A percentile compares a stretch with the other conserved stretches of the same genome.
These are phyloP conservation scores for Verticillium klebahnii DNA, from an alignment of 2,329 filamentous ascomycete genomes.

Conservation along the genomic window DNA sequence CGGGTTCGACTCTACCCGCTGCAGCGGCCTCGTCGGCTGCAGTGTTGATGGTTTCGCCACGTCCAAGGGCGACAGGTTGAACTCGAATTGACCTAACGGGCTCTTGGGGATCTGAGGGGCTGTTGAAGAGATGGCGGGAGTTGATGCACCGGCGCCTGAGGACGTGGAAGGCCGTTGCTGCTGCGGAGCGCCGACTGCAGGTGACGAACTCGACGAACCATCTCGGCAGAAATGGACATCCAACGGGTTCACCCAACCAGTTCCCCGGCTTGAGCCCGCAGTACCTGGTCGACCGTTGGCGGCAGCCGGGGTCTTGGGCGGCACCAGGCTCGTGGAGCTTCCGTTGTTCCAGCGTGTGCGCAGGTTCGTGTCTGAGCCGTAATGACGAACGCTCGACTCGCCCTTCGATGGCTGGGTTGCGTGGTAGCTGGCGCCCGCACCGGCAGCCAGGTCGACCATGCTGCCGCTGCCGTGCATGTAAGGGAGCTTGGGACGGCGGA, in stretches of 20 bases:
- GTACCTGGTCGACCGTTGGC: slow-evolving; percentile 28
- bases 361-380: slow-evolving; percentile 34
- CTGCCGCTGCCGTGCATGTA: slow-evolving; percentile 39
- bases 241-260: slow-evolving; percentile 42
- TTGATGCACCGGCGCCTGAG: background rate
- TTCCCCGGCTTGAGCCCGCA: slow-evolving; percentile 24
- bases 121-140: slow-evolving; percentile 8
- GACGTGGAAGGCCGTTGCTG: slow-evolving; percentile 4
- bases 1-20: background rate
- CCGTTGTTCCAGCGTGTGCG: slow-evolving; percentile 28
- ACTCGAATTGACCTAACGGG: slow-evolving; percentile 35
- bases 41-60: background rate
- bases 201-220: slow-evolving; percentile 14
- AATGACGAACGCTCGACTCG: slow-evolving; percentile 19
- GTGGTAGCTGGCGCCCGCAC: slow-evolving; percentile 10
- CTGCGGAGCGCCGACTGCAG: background rate
- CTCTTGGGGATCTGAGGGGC: slow-evolving; percentile 26
- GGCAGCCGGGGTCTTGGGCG: slow-evolving; percentile 21
- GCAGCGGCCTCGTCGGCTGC: background rate
- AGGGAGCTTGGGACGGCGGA: slow-evolving; percentile 20
- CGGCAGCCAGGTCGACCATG: slow-evolving; percentile 35
- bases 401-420: slow-evolving; percentile 10
- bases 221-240: slow-evolving; percentile 36
- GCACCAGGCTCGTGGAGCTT: slow-evolving; percentile 28
- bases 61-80: slow-evolving; percentile 20